Evolutionary conservation across 1,139 yeast species (phyloP).

Genomic region (Protomyces gravidus): DNA sequence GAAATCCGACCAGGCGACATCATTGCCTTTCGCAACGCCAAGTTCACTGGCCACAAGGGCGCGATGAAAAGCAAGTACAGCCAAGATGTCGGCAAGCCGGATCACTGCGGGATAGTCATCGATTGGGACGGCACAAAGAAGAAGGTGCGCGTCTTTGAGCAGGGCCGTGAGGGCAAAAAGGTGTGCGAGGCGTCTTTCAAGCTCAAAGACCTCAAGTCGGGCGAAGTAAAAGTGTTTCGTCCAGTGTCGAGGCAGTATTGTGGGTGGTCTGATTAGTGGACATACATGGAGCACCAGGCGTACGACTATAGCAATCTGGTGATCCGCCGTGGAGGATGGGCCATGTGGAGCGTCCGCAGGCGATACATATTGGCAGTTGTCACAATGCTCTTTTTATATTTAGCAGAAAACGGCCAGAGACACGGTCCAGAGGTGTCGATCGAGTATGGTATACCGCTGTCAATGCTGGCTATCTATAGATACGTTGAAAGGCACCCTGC

Average conservation of each 20-base stretch:
- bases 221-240: conserved; percentile 75
- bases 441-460: too few species aligned
- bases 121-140: conserved; percentile 73
- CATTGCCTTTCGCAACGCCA: conserved; percentile 67
- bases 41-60: conserved; percentile 63
- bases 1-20: conserved; percentile 81
- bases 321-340: too few species aligned
- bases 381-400: too few species aligned
- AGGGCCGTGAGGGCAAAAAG: conserved; percentile 45
- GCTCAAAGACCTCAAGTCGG: conserved; percentile 67
- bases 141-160: conserved; percentile 69
- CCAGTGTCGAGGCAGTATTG: conserved; percentile 59
- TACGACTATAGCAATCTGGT: too few species aligned
- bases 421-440: too few species aligned
- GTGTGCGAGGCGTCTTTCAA: conserved; percentile 61
- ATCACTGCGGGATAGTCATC: conserved; percentile 49
- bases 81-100: conserved; percentile 49
- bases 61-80: conserved; percentile 49
- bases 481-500: too few species aligned
- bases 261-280: conserved; percentile 51
- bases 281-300: too few species aligned
- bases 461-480: too few species aligned
- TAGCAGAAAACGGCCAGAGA: too few species aligned
- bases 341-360: too few species aligned
- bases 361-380: too few species aligned